Percentiles rank a stretch among this genome's conserved stretches.
Evolutionary conservation across 768 basidiomycete genomes (phyloP).

Genomic region (Leucocoprinus leucothites): DNA sequence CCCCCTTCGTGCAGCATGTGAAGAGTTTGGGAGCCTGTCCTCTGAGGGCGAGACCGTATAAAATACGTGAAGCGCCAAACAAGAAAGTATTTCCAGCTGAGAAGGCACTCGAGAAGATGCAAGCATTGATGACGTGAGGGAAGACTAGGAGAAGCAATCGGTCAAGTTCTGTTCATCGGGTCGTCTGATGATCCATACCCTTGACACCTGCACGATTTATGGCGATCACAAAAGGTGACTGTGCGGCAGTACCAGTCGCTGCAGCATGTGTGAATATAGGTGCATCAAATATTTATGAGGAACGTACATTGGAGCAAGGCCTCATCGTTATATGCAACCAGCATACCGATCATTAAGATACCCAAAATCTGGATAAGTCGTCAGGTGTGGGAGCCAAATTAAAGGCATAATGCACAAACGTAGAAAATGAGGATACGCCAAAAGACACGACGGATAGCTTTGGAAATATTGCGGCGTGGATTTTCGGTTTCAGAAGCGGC

Average conservation of each 20-base stretch:
- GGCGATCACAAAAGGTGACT: slow-evolving; percentile 86
- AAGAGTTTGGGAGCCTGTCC: slow-evolving; percentile 47
- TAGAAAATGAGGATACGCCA: slow-evolving; percentile 82
- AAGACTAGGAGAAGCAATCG: slow-evolving; percentile 35
- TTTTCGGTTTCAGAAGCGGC: slow-evolving; percentile 76
- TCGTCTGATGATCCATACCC: slow-evolving; percentile 27
- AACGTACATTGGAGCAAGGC: slow-evolving; percentile 39
- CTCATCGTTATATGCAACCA: slow-evolving; percentile 67
- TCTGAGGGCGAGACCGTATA: slow-evolving; percentile 50
- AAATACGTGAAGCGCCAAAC: slow-evolving; percentile 51
- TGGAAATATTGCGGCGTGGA: slow-evolving; percentile 76
- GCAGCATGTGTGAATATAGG: not conserved
- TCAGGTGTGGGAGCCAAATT: not conserved
- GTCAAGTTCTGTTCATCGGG: slow-evolving; percentile 16
- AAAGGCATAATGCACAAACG: slow-evolving; percentile 27
- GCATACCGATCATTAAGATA: slow-evolving; percentile 72
- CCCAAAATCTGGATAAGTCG: slow-evolving; percentile 51
- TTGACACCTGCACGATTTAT: slow-evolving; percentile 70
- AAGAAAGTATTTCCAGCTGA: slow-evolving; percentile 68
- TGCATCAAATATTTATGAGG: not conserved
- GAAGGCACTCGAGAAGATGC: slow-evolving; percentile 68
- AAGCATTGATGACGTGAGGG: slow-evolving; percentile 70
- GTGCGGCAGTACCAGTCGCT: slow-evolving; percentile 59
- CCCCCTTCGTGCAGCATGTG: slow-evolving; percentile 42
- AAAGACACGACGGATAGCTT: slow-evolving; percentile 74